Base-by-base conservation (phyloP, 768 basidiomycete genomes). In the Daedaleopsis nitida region DNA sequence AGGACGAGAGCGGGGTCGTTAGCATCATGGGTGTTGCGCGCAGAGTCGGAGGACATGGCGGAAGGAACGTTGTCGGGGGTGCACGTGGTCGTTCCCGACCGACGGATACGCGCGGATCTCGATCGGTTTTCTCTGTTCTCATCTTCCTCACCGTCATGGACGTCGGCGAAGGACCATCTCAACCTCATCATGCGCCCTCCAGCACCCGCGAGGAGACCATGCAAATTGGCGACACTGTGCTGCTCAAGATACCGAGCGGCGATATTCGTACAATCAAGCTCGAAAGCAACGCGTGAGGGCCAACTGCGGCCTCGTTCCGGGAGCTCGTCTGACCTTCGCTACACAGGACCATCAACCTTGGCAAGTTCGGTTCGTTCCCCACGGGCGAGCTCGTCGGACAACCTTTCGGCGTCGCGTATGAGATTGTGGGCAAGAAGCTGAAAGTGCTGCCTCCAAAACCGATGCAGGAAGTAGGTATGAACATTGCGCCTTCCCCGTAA, bases 351-450 rank as follows among this genome's bases (percentile, higher is more conserved):
- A 73, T 94, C 49, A 82, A 84, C 37, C 77, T 97, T 19, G 95
- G 95, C 63, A 92, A 92, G 75, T 87, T 91, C 62, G 97, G 96
- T 12, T 83, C 86, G 4, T 98, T 99, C 74, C 74, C 82, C 60
- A 81, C 87, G 17, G 85, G 86, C 60, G 86, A 93, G 55, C 82
- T 99, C 35, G 79, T 96, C 34, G 87, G 86, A 24, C 85, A 93
- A 60, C 88, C 88, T 1, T 98, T 91, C 71, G 97, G 96, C 5
- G 79, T 95, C 60, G 87, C 92, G 0, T 94, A 96, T 73, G 94
- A 98, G 72, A 89, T 98, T 58, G 72, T 78, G 17, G 84, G 84
- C 68, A 91, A 89, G 69, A 86, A 82, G 59, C 81, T 94, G 65
- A 83, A 76, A 58, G 77, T 85, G 34, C 67, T 89, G 35, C 82